Evolutionary conservation across 2,329 filamentous ascomycete genomes (phyloP).

Genomic region (Myriosclerotinia scirpicola): DNA sequence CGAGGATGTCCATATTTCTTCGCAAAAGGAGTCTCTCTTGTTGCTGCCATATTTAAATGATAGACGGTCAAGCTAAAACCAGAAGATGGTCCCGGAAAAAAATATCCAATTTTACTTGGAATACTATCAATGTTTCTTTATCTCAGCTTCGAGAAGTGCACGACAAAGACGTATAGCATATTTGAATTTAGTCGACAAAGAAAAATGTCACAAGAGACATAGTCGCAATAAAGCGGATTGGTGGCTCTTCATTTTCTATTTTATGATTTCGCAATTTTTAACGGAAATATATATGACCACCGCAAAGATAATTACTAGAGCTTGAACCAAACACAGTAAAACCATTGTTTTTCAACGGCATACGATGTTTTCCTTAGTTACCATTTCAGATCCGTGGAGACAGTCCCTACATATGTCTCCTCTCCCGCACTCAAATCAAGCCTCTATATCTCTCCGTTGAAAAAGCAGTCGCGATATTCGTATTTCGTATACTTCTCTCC

Average conservation of each 20-base stretch:
- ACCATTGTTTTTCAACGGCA: too few relatives aligned
- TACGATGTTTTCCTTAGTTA: neutral
- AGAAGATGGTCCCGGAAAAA: neutral
- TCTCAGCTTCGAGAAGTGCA: neutral
- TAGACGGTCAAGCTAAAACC: neutral
- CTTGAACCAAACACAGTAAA: neutral
- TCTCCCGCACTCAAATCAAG: neutral
- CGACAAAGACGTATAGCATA: neutral
- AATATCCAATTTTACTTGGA: neutral
- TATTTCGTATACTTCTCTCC: neutral
- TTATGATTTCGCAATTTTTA: neutral
- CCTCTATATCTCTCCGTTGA: neutral
- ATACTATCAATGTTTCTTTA: neutral
- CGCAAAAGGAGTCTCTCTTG: neutral
- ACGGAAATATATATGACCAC: neutral
- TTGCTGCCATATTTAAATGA: neutral
- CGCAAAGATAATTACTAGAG: neutral
- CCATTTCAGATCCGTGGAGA: neutral
- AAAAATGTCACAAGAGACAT: neutral
- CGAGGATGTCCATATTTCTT: conserved; percentile 5
- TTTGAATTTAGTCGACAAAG: neutral
- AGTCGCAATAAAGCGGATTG: neutral
- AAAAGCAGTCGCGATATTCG: too few relatives aligned
- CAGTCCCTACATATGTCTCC: too few relatives aligned
- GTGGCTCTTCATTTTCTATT: neutral